Conservation (phyloP, 2,329 filamentous ascomycete species). For the Ophiostoma sp. region DNA sequence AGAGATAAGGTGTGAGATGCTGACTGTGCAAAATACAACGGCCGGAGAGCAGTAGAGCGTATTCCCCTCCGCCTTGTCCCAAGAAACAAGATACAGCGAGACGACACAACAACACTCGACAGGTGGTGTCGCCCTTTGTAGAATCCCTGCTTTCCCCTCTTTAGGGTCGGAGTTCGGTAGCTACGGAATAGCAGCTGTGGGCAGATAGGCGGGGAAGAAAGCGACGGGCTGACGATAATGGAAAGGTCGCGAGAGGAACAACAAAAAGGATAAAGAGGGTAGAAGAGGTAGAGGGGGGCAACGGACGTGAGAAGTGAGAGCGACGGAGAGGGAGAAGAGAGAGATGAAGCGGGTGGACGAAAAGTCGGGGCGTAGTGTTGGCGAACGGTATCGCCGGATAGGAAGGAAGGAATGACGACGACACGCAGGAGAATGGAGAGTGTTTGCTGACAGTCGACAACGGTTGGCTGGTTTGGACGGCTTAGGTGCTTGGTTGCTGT, state of each 20-base stretch:
- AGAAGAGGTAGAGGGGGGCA: neutral
- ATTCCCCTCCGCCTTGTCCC: neutral
- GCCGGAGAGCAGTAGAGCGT: neutral
- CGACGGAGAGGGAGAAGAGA: neutral
- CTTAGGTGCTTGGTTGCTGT: neutral
- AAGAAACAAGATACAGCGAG: neutral
- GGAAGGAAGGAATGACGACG: conserved; percentile 20
- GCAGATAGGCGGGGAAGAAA: neutral
- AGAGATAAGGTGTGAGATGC: neutral
- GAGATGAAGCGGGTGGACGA: neutral
- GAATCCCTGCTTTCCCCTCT: conserved; percentile 14
- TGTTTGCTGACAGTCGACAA: neutral
- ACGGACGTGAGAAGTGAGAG: neutral
- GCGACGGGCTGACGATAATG: neutral
- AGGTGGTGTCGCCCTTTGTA: neutral
- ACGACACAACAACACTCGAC: neutral
- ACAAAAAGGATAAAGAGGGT: neutral
- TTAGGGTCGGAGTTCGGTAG: conserved; percentile 11
- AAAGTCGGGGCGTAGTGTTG: conserved; percentile 6
- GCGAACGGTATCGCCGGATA: conserved; percentile 17
- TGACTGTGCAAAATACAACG: neutral
- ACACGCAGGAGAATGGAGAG: conserved; percentile 10
- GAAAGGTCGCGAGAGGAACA: neutral
- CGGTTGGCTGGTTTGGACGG: neutral
- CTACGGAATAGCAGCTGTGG: conserved; percentile 1